Conservation (phyloP, 1,139 yeast species). For the Kluyveromyces sp. region DNA sequence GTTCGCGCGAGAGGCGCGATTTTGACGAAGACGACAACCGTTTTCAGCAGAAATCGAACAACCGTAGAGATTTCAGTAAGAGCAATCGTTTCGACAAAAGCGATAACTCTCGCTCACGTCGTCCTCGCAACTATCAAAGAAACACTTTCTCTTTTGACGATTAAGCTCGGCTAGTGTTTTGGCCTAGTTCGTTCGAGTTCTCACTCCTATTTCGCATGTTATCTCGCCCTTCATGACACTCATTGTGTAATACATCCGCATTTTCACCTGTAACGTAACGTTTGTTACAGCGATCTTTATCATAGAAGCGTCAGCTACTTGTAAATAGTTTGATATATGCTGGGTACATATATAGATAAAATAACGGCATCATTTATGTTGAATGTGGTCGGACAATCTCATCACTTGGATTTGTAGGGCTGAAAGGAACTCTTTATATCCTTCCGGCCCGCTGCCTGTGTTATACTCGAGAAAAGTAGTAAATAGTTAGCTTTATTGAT, state of each 20-base stretch:
- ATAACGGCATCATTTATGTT: background rate
- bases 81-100: slow-evolving; percentile 5
- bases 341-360: background rate
- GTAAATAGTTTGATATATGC: background rate
- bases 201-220: background rate
- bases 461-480: too few relatives aligned
- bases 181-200: background rate
- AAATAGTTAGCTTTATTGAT: too few relatives aligned
- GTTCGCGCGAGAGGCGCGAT: background rate
- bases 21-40: background rate
- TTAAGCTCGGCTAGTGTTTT: background rate
- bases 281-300: background rate
- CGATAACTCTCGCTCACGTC: background rate
- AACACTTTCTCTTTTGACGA: slow-evolving; percentile 3
- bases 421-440: background rate
- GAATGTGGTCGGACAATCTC: background rate
- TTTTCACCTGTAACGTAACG: background rate
- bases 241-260: background rate
- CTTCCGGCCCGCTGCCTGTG: background rate
- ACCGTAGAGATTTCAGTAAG: background rate
- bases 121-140: background rate
- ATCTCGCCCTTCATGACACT: background rate
- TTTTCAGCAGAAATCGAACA: background rate
- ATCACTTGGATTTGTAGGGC: too few relatives aligned
- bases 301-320: background rate